Percentiles rank a stretch among this genome's conserved stretches.
Evolutionary conservation across 148 eudicot species (phyloP).

Genomic region (Euryodendron excelsum): DNA sequence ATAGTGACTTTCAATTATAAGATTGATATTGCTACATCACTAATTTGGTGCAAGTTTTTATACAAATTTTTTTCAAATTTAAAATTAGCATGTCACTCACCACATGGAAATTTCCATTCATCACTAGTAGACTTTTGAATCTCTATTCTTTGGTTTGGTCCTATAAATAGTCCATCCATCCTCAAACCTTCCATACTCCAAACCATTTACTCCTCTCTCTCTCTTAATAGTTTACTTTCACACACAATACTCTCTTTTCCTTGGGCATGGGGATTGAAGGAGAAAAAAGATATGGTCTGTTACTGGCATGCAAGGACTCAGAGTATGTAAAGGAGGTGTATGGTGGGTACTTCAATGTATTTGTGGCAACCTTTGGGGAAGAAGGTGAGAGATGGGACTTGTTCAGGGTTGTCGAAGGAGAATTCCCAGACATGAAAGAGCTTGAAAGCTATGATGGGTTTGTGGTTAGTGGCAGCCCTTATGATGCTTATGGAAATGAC

Average conservation of each 20-base stretch:
- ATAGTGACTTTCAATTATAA: too few relatives aligned
- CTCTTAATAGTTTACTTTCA: too few relatives aligned
- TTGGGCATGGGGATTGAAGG: constrained; percentile 25
- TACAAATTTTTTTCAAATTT: background rate
- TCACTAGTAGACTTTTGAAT: background rate
- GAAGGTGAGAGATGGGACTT: constrained; percentile 72
- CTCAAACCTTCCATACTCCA: too few relatives aligned
- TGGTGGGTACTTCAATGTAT: constrained; percentile 72
- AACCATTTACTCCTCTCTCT: too few relatives aligned
- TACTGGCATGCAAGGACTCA: constrained; percentile 62
- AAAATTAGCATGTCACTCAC: too few relatives aligned
- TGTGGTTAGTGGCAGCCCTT: constrained; percentile 71
- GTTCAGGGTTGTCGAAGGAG: constrained; percentile 65
- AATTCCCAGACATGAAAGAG: constrained; percentile 49
- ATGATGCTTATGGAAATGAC: constrained; percentile 67
- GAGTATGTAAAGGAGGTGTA: constrained; percentile 59
- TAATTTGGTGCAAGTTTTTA: too few relatives aligned
- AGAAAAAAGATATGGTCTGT: constrained; percentile 47
- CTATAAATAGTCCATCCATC: too few relatives aligned
- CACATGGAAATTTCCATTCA: too few relatives aligned
- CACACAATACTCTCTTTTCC: too few relatives aligned
- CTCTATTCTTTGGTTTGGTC: too few relatives aligned
- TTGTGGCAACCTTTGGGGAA: constrained; percentile 51
- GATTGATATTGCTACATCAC: too few relatives aligned
- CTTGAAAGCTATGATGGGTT: constrained; percentile 62